phyloP scores from a whole-genome alignment of 768 basidiomycete species.

The Megacollybia marginata region DNA sequence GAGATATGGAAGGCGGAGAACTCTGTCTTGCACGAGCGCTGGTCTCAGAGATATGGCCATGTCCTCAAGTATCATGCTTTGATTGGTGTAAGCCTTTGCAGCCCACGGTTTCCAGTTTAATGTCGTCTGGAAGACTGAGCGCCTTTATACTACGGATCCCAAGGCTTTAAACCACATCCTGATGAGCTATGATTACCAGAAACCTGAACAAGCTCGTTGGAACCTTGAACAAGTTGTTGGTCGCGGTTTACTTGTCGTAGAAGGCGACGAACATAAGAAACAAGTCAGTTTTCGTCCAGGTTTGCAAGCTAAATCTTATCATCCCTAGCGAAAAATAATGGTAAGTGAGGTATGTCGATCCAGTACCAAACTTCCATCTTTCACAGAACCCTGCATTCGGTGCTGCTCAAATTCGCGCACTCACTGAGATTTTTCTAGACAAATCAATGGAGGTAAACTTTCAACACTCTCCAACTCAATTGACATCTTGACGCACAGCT shows the following conservation, averaged over 20 bases:
- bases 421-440: slow-evolving; percentile 28
- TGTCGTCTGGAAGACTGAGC: slow-evolving; percentile 16
- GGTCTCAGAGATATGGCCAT: slow-evolving; percentile 29
- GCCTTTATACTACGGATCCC: slow-evolving; percentile 38
- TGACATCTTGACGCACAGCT: slow-evolving; percentile 14
- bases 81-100: slow-evolving; percentile 21
- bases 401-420: slow-evolving; percentile 29
- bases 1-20: slow-evolving; percentile 19
- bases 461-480: not conserved
- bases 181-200: slow-evolving; percentile 29
- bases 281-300: slow-evolving; percentile 19
- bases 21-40: slow-evolving; percentile 19
- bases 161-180: slow-evolving; percentile 42
- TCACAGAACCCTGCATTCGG: slow-evolving; percentile 40
- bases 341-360: not conserved
- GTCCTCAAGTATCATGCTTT: slow-evolving; percentile 24
- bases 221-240: slow-evolving; percentile 23
- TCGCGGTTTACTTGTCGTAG: slow-evolving; percentile 28
- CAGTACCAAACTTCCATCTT: not conserved
- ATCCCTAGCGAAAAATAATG: not conserved
- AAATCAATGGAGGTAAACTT: slow-evolving; percentile 26
- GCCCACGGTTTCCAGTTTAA: not conserved
- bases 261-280: slow-evolving; percentile 29
- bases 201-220: slow-evolving; percentile 21
- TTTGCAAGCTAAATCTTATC: not conserved